A percentile compares a stretch with the other conserved stretches of the same genome.
phyloP scores from a whole-genome alignment of 371 early-diverging fungal genomes.

The Thermomucor indicae-seudaticae region DNA sequence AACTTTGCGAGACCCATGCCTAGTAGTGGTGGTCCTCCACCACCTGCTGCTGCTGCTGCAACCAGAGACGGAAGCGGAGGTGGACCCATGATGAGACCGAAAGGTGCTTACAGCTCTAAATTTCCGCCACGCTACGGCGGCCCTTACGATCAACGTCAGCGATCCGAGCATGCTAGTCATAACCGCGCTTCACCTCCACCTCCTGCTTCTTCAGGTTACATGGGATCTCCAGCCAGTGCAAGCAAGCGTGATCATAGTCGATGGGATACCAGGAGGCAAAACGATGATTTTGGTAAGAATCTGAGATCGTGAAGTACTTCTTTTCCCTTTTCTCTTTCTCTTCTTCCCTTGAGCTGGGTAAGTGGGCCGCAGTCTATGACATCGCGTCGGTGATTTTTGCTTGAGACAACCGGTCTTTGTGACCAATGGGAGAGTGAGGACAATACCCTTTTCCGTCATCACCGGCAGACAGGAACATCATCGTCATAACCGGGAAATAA shows the following conservation, averaged over 20 bases:
- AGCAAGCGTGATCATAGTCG: constrained; percentile 4
- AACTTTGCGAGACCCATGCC: constrained; percentile 4
- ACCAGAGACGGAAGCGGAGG: constrained; percentile 9
- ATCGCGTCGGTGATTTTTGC: too few relatives aligned
- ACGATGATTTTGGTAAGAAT: constrained; percentile 10
- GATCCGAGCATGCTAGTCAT: constrained; percentile 3
- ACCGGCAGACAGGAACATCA: too few relatives aligned
- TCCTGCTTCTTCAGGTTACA: not conserved
- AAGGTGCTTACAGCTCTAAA: constrained; percentile 8
- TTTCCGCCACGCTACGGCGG: not conserved
- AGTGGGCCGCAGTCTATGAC: too few relatives aligned
- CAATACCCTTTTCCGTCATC: too few relatives aligned
- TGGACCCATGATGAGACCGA: constrained; percentile 21
- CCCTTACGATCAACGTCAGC: constrained; percentile 12
- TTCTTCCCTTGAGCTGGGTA: too few relatives aligned
- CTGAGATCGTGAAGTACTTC: not conserved
- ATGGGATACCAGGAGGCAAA: constrained; percentile 2
- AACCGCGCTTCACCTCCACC: not conserved
- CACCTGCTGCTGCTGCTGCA: not conserved
- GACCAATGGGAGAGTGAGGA: too few relatives aligned
- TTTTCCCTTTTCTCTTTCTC: not conserved
- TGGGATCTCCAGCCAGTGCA: not conserved
- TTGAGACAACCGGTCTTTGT: too few relatives aligned
- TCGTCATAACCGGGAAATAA: too few relatives aligned
- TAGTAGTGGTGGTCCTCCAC: constrained; percentile 1